A percentile compares a stretch with the other conserved stretches of the same genome.
These are phyloP conservation scores for Chrysosporium keratinophilum DNA, from an alignment of 2,329 filamentous ascomycete genomes.

Conservation along the genomic window DNA sequence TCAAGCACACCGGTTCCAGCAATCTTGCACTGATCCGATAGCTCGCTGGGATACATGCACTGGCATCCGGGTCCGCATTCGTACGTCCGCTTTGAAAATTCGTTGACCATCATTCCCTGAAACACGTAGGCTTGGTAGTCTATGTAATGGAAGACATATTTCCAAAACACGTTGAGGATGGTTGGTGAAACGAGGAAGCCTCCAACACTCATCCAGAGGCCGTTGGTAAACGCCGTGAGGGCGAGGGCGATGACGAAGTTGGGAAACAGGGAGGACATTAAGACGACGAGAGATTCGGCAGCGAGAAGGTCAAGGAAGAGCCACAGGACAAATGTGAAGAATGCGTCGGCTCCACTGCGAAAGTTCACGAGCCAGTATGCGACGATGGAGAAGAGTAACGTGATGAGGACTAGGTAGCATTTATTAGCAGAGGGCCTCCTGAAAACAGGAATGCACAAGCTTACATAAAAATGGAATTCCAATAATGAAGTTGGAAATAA, in stretches of 20 bases:
- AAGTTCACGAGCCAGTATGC: slow-evolving; percentile 76
- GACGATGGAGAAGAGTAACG: slow-evolving; percentile 62
- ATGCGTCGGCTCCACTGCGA: slow-evolving; percentile 51
- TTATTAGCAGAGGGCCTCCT: slow-evolving; percentile 2
- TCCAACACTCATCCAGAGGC: slow-evolving; percentile 77
- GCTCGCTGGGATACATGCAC: slow-evolving; percentile 60
- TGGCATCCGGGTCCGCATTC: slow-evolving; percentile 49
- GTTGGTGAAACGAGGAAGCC: slow-evolving; percentile 68
- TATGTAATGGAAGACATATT: slow-evolving; percentile 80
- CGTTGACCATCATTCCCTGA: slow-evolving; percentile 87
- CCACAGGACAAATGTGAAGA: slow-evolving; percentile 74
- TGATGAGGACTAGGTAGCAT: slow-evolving; percentile 49
- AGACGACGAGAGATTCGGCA: slow-evolving; percentile 70
- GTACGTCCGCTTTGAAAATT: slow-evolving; percentile 59
- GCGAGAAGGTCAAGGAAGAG: slow-evolving; percentile 75
- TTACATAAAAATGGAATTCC: slow-evolving; percentile 66
- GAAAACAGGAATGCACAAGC: slow-evolving; percentile 12
- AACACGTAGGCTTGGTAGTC: slow-evolving; percentile 83
- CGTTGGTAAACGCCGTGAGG: slow-evolving; percentile 73
- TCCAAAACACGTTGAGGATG: slow-evolving; percentile 71
- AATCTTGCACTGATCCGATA: slow-evolving; percentile 58
- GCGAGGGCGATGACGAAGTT: slow-evolving; percentile 73
- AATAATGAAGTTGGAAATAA: slow-evolving; percentile 70
- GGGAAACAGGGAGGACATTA: slow-evolving; percentile 61
- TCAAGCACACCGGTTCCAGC: slow-evolving; percentile 59